Evolutionary conservation across 176 grass and related monocot species (phyloP), one percentile per base, ranked within the genome.

Genomic region (Saccharum spontaneum): DNA sequence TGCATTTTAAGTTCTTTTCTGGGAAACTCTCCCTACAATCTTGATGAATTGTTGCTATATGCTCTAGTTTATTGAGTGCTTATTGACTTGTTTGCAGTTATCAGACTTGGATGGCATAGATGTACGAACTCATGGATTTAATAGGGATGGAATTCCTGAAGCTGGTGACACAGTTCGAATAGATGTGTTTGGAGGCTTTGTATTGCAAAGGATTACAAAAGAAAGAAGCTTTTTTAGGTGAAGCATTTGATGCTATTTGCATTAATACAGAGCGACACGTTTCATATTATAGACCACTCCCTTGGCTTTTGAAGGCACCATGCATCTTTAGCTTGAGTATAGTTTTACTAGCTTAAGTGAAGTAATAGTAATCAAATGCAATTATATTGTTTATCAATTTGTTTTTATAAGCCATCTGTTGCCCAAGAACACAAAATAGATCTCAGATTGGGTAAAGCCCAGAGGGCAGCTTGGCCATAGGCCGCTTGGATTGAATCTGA

Each of bases 171-270:
- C 79, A 0, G 66, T 96, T 76, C 87, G 91, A 60, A 90, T 98
- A 31, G 93, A 98, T 91, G 61, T 98, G 49, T 85, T 96, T 84
- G 97, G 97, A 82, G 97, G 97, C 16, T 95, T 98, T 77, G 88
- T 95, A 52, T 86, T 96, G 67, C 97, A 98, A 86, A 94, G 94
- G 78, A 86, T 92, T 85, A 89, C 87, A 37, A 79, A 94, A 67
- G 82, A 90, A 48, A 87, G 36, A 83, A 91, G 89, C 85, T 94
- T 95, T 88, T 88, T 98, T 76, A 98, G 93, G 97, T 95, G 10
- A 79, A 69, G 26, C 22, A 72, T 67, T 36, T 79, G 6, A 45
- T 78, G 15, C 24, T 34, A 74, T 82, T 66, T 79, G 28, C 57
- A 67, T 79, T 83, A 15, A 41, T 80, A 54, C 18, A 80, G 48